These are phyloP conservation scores for Casuarina cunninghamiana DNA, from an alignment of 306 rosid genomes.

Conservation along the genomic window DNA sequence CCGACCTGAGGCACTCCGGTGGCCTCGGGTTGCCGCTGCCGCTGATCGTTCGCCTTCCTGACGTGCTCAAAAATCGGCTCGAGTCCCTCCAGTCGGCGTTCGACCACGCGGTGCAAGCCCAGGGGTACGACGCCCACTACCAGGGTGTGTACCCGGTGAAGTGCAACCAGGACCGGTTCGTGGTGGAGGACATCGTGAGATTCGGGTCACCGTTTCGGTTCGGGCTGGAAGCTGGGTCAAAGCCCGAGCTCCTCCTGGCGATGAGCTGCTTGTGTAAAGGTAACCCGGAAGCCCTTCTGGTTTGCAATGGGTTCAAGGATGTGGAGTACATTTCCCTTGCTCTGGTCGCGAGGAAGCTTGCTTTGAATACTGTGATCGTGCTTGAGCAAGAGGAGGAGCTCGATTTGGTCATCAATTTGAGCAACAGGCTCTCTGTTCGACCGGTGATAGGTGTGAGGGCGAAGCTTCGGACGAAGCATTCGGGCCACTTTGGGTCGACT, in stretches of 20 bases:
- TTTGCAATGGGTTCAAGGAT: slow-evolving; percentile 86
- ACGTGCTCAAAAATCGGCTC: slow-evolving; percentile 67
- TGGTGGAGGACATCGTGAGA: slow-evolving; percentile 80
- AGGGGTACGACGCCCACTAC: slow-evolving; percentile 66
- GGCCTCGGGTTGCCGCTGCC: slow-evolving; percentile 85
- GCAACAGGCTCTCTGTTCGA: slow-evolving; percentile 61
- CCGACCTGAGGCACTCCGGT: slow-evolving; percentile 61
- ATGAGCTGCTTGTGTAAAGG: slow-evolving; percentile 93
- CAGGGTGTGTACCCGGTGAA: slow-evolving; percentile 95
- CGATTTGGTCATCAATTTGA: slow-evolving; percentile 62
- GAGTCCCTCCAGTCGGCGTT: slow-evolving; percentile 79
- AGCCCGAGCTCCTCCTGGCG: slow-evolving; percentile 83
- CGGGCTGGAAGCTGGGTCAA: slow-evolving; percentile 91
- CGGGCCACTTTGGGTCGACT: slow-evolving; percentile 81
- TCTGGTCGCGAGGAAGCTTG: slow-evolving; percentile 66
- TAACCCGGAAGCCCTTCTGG: slow-evolving; percentile 53
- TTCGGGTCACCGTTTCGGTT: slow-evolving; percentile 71
- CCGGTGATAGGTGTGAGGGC: slow-evolving; percentile 85
- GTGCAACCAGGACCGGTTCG: slow-evolving; percentile 86
- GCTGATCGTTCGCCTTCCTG: slow-evolving; percentile 73
- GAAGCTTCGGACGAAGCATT: slow-evolving; percentile 79
- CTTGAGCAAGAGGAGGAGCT: slow-evolving; percentile 88
- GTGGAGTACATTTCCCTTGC: slow-evolving; percentile 72
- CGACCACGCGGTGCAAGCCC: slow-evolving; percentile 58
- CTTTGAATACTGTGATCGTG: slow-evolving; percentile 74